Evolutionary conservation across 2,329 filamentous ascomycete genomes (phyloP).

Genomic region (Alternaria longipes): DNA sequence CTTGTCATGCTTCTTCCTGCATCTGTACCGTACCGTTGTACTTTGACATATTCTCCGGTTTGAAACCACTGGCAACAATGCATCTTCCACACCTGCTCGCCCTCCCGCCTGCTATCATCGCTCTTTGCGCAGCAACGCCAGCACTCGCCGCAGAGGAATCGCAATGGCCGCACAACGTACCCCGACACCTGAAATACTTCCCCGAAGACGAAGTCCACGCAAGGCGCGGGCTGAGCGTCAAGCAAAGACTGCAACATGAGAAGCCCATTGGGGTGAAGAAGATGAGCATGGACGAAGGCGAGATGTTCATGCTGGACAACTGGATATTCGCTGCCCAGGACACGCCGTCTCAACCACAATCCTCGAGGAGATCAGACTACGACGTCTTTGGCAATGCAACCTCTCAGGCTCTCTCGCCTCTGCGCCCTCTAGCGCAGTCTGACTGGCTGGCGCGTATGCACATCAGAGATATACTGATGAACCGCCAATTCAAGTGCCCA

Average conservation of each 20-base stretch:
- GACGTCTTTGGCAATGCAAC: constrained; percentile 32
- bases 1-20: constrained; percentile 26
- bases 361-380: constrained; percentile 15
- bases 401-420: constrained; percentile 33
- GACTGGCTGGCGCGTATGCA: constrained; percentile 50
- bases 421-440: constrained; percentile 41
- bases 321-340: constrained; percentile 57
- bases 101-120: constrained; percentile 42
- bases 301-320: constrained; percentile 78
- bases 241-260: constrained; percentile 51
- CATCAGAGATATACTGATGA: constrained; percentile 53
- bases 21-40: constrained; percentile 7
- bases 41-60: neutral
- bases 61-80: constrained; percentile 27
- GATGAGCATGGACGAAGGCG: constrained; percentile 73
- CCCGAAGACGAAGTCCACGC: constrained; percentile 57
- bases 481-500: constrained; percentile 72
- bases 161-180: constrained; percentile 59
- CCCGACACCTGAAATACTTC: constrained; percentile 57
- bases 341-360: neutral
- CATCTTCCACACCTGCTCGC: constrained; percentile 38
- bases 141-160: constrained; percentile 33
- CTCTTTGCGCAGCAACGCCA: constrained; percentile 37
- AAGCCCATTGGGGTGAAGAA: constrained; percentile 73
- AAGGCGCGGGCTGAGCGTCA: constrained; percentile 53